These are phyloP conservation scores for Wickerhamiella vanderwaltii DNA, from an alignment of 805 yeast species.

Conservation along the genomic window DNA sequence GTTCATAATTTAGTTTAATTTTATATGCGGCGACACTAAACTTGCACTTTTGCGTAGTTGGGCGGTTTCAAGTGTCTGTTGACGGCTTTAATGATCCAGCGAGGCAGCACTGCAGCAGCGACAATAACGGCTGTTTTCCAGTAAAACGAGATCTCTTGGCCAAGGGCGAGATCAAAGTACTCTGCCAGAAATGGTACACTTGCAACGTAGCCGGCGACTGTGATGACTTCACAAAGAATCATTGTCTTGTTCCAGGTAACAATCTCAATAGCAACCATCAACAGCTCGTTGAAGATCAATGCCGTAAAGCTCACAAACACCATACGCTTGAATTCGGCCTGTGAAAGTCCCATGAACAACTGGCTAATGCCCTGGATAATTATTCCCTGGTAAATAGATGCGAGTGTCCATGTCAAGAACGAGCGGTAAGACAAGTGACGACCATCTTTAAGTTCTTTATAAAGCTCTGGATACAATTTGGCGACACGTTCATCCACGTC, in stretches of 20 bases:
- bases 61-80: constrained; percentile 80
- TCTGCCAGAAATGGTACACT: constrained; percentile 77
- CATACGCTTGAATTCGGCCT: constrained; percentile 48
- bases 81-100: constrained; percentile 71
- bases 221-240: constrained; percentile 59
- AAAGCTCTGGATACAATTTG: constrained; percentile 83
- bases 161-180: constrained; percentile 65
- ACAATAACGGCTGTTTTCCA: constrained; percentile 62
- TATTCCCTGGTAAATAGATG: constrained; percentile 84
- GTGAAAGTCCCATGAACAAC: constrained; percentile 49
- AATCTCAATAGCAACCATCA: constrained; percentile 87
- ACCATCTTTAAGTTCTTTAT: constrained; percentile 83
- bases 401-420: constrained; percentile 80
- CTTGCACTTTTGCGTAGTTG: constrained; percentile 88
- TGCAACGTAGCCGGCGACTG: constrained; percentile 52
- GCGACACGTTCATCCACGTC: constrained; percentile 87
- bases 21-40: no score
- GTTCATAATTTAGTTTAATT: no score
- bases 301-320: constrained; percentile 81
- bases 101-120: constrained; percentile 67
- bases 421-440: constrained; percentile 74
- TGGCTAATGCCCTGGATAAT: constrained; percentile 78
- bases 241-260: constrained; percentile 81
- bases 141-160: constrained; percentile 43
- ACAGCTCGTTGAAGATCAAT: constrained; percentile 68